Percentiles rank a stretch among this genome's conserved stretches.
Evolutionary conservation across 2,329 filamentous ascomycete species (phyloP).

Genomic region (Clarireedia paspali): DNA sequence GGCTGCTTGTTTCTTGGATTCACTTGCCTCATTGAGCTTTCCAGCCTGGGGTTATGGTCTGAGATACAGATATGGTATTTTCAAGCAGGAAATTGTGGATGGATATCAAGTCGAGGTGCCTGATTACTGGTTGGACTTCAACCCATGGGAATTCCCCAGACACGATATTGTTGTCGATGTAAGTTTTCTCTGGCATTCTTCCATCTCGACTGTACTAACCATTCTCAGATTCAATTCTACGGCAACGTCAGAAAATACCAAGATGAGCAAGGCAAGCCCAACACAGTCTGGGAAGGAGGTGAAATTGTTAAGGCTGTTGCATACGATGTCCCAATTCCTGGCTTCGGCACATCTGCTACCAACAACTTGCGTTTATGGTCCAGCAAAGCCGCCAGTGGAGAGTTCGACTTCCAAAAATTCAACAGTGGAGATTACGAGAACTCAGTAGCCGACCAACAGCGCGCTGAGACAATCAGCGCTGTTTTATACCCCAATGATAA

Average conservation of each 20-base stretch:
- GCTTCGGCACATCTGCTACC: constrained; percentile 80
- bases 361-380: constrained; percentile 98
- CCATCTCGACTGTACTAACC: constrained; percentile 9
- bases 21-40: constrained; percentile 87
- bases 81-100: constrained; percentile 98
- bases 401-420: constrained; percentile 99
- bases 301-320: constrained; percentile 89
- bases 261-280: constrained; percentile 68
- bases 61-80: constrained; percentile 93
- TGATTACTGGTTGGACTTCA: constrained; percentile 99
- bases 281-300: constrained; percentile 80
- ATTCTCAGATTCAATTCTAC: constrained; percentile 73
- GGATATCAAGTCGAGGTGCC: constrained; percentile 97
- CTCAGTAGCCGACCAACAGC: constrained; percentile 95
- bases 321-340: constrained; percentile 88
- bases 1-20: constrained; percentile 95
- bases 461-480: constrained; percentile 96
- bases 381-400: constrained; percentile 91
- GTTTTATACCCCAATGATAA: constrained; percentile 98
- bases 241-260: constrained; percentile 70
- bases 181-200: constrained; percentile 32
- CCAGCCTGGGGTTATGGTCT: constrained; percentile 97
- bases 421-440: constrained; percentile 95
- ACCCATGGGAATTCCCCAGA: constrained; percentile 96
- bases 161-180: constrained; percentile 91